These are phyloP conservation scores for Azolla pinnata DNA, from an alignment of 75 land plant species.

Conservation along the genomic window DNA sequence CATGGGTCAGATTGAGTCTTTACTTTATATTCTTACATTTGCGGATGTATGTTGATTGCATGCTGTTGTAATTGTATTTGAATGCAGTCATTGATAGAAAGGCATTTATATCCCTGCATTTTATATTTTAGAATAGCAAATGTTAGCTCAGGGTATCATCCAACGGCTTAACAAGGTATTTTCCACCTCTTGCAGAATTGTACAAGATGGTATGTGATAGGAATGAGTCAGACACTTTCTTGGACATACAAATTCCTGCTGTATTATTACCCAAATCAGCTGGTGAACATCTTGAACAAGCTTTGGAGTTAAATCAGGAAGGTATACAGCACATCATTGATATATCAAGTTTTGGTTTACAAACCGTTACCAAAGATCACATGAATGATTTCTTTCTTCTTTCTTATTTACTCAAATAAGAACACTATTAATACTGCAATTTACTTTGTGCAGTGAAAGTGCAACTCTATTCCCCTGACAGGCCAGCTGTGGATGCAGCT, in stretches of 20 bases:
- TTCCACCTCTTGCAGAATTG: constrained; percentile 62
- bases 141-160: no score
- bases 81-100: no score
- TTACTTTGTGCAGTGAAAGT: constrained; percentile 47
- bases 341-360: no score
- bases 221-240: constrained; percentile 36
- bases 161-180: no score
- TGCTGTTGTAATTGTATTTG: no score
- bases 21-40: no score
- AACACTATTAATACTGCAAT: background rate
- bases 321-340: no score
- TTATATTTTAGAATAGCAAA: no score
- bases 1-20: no score
- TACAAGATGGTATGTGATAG: constrained; percentile 85
- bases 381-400: background rate
- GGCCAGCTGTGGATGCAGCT: constrained; percentile 76
- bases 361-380: background rate
- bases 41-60: no score
- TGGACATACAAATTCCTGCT: constrained; percentile 56
- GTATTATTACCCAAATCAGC: constrained; percentile 86
- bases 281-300: constrained; percentile 37
- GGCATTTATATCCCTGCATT: no score
- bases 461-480: constrained; percentile 69
- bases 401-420: no score
- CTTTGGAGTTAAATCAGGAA: background rate